These are phyloP conservation scores for Cynanchum wilfordii DNA, from an alignment of 257 asterid species.

Conservation along the genomic window DNA sequence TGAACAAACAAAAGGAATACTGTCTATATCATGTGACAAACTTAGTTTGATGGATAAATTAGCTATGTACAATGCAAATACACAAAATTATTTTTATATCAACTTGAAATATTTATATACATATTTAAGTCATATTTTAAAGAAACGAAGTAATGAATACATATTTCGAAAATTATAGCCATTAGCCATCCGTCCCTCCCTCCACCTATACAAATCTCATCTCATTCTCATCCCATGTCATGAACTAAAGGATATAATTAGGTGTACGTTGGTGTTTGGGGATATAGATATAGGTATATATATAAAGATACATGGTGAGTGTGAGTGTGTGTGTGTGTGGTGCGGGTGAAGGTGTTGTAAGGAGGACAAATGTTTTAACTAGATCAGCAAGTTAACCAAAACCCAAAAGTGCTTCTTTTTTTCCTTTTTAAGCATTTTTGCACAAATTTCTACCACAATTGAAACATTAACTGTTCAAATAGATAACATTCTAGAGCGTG, in stretches of 20 bases:
- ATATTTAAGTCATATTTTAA: too few species aligned
- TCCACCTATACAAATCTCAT: not conserved
- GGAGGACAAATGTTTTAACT: slow-evolving; percentile 12
- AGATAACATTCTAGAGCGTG: slow-evolving; percentile 17
- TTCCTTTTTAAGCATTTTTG: not conserved
- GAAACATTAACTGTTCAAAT: slow-evolving; percentile 33
- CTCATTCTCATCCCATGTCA: not conserved
- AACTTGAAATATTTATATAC: too few species aligned
- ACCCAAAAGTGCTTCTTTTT: slow-evolving; percentile 3
- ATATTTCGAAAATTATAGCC: too few species aligned
- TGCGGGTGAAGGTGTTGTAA: not conserved
- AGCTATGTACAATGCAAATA: too few species aligned
- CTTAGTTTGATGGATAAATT: too few species aligned
- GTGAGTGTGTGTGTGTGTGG: too few species aligned
- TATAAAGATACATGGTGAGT: not conserved
- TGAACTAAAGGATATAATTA: not conserved
- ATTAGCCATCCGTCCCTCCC: too few species aligned
- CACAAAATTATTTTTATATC: too few species aligned
- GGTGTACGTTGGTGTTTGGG: not conserved
- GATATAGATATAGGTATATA: too few species aligned
- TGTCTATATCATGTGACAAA: too few species aligned
- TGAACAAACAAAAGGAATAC: too few species aligned
- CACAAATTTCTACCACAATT: slow-evolving; percentile 23
- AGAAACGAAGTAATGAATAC: too few species aligned
- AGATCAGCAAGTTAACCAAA: slow-evolving; percentile 17